These are phyloP conservation scores for Chaetothyriales sp. DNA, from an alignment of 2,329 filamentous ascomycete genomes.

Conservation along the genomic window DNA sequence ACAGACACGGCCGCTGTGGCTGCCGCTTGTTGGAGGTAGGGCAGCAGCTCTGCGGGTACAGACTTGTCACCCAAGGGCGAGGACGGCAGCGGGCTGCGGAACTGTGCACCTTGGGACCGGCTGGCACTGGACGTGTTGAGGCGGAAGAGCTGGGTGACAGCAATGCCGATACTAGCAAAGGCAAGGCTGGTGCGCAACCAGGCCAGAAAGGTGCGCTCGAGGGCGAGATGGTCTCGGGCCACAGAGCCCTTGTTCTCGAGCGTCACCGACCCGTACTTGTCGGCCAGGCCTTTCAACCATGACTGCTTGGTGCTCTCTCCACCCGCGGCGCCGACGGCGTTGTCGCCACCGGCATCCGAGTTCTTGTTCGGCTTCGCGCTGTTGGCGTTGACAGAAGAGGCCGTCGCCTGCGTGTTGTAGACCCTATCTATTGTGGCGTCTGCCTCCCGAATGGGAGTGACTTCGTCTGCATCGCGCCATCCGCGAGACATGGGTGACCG, in stretches of 20 bases:
- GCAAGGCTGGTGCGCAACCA: constrained; percentile 54
- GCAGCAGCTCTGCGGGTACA: constrained; percentile 15
- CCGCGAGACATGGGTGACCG: constrained; percentile 10
- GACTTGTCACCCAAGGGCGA: constrained; percentile 15
- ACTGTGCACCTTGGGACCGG: not conserved
- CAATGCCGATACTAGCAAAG: constrained; percentile 53
- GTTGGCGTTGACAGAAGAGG: not conserved
- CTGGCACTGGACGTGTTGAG: constrained; percentile 39
- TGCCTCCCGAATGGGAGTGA: constrained; percentile 13
- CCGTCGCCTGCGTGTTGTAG: constrained; percentile 10
- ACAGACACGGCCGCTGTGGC: not conserved
- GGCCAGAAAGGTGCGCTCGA: constrained; percentile 55
- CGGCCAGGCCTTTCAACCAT: constrained; percentile 38
- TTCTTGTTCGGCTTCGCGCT: not conserved
- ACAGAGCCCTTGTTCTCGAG: constrained; percentile 55
- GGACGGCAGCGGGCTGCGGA: constrained; percentile 6
- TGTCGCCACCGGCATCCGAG: not conserved
- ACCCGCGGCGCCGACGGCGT: not conserved
- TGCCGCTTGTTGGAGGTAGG: constrained; percentile 14
- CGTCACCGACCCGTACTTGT: constrained; percentile 50
- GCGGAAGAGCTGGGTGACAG: constrained; percentile 52
- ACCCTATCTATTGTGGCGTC: constrained; percentile 9
- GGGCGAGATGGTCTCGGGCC: constrained; percentile 50
- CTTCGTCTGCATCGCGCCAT: constrained; percentile 12
- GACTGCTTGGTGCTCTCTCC: constrained; percentile 7